Base-by-base conservation (phyloP, 202 grass and related monocot genomes). In the Schoenoplectus triqueter region DNA sequence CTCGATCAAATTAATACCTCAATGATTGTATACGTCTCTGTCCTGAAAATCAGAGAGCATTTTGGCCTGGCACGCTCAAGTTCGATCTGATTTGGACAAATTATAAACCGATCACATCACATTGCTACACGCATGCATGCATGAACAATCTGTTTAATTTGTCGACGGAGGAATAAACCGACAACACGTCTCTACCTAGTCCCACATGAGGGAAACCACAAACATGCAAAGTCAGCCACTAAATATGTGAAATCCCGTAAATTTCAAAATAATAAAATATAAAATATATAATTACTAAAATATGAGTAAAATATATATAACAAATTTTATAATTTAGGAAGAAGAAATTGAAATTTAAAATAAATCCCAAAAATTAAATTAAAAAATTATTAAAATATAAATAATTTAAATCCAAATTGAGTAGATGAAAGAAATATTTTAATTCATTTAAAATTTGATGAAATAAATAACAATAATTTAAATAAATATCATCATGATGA, bases 111-210 rank as follows among this genome's bases (percentile, higher is more conserved):
- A 46, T 46, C 42, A 50, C n/a, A 50, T 73, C n/a, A 73, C 69
- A 72, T 69, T n/a, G 67, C 15, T 46, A 73, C 17, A 73, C 69
- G 50, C 70, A 73, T 73, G 70, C 70, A 73, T 48, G 70, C 70
- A 73, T 48, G 45, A 8, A 48, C 7, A 71, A 48, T 4, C 2
- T 7, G 44, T 71, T 71, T 31, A 31, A 31, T 31, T 71, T 0
- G 47, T 21, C 13, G 46, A 51, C 47, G 22, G 10, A 74, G 10
- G 71, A 74, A 55, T 57, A 77, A 77, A 21, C 21, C 10, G 73
- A 77, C 73, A 77, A 41, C 51, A 77, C 50, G 51, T 10, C 11
- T 77, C 51, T n/a, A 40, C 1, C 2, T 39, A 77, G 49, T 77
- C 73, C 51, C 73, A 57, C 73, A 2, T 39, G 10, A 56, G 8